Evolutionary conservation across 345 rosid species (phyloP).

Genomic region (Ceriops zippeliana): DNA sequence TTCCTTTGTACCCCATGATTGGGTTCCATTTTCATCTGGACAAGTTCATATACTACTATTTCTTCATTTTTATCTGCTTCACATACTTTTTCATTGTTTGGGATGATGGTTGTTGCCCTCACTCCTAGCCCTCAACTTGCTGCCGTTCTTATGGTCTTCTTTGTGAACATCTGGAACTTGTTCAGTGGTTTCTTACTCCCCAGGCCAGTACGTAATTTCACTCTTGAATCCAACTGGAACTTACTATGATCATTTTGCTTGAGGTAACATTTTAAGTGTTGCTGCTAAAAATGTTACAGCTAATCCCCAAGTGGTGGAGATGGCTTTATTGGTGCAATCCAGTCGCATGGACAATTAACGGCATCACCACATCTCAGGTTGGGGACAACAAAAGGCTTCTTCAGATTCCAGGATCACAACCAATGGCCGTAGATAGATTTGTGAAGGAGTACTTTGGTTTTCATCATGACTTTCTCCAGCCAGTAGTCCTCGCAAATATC

Average conservation of each 20-base stretch:
- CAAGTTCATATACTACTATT: neutral
- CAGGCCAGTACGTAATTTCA: neutral
- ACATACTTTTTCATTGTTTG: neutral
- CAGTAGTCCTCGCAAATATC: neutral
- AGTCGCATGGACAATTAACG: neutral
- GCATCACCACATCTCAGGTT: neutral
- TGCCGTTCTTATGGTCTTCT: neutral
- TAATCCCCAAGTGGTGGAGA: constrained; percentile 1
- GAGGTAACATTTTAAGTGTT: neutral
- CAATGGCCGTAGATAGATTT: neutral
- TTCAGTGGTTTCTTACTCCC: neutral
- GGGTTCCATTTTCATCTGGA: neutral
- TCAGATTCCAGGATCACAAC: neutral
- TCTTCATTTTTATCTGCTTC: neutral
- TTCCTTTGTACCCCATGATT: neutral
- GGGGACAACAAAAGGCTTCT: neutral
- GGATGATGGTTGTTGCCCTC: neutral
- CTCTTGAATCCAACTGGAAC: neutral
- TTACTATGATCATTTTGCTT: no score
- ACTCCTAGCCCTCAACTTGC: neutral
- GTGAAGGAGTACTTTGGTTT: neutral
- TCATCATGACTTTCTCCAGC: neutral
- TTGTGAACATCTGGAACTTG: neutral
- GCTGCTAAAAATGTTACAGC: neutral
- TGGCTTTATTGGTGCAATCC: constrained; percentile 1